Percentiles rank a stretch among this genome's conserved stretches.
phyloP scores from a whole-genome alignment of 176 grass and related monocot species.

The Cenchrus americanus region DNA sequence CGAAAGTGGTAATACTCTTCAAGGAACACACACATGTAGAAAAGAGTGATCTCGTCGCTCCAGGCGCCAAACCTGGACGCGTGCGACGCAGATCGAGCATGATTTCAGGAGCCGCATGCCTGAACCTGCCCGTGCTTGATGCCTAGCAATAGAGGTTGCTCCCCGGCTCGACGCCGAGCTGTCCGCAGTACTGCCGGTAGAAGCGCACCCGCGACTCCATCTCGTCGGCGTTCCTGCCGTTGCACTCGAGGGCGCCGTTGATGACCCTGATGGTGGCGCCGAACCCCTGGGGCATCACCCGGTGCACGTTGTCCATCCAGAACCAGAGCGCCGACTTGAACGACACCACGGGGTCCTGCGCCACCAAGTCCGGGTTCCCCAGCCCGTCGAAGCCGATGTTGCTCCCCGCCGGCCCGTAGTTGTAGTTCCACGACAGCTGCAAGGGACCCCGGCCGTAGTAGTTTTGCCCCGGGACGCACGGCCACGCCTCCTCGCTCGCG shows the following conservation, averaged over 20 bases:
- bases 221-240: conserved; percentile 36
- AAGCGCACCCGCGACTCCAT: conserved; percentile 39
- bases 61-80: background rate
- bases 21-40: background rate
- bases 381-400: conserved; percentile 47
- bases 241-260: conserved; percentile 58
- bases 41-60: background rate
- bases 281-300: conserved; percentile 51
- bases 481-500: background rate
- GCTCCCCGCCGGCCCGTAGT: conserved; percentile 82
- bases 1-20: too few relatives aligned
- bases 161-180: conserved; percentile 63
- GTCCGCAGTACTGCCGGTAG: conserved; percentile 58
- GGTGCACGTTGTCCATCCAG: conserved; percentile 76
- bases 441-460: conserved; percentile 77
- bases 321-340: conserved; percentile 82
- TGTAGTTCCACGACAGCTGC: conserved; percentile 76
- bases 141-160: conserved; percentile 57
- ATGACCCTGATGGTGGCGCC: conserved; percentile 59
- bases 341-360: conserved; percentile 52
- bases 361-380: conserved; percentile 50
- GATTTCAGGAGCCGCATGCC: background rate
- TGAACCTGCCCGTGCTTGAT: too few relatives aligned
- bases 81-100: too few relatives aligned
- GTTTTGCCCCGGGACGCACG: conserved; percentile 1